These are phyloP conservation scores for Inosperma sp. DNA, from an alignment of 768 basidiomycete species.

Conservation along the genomic window DNA sequence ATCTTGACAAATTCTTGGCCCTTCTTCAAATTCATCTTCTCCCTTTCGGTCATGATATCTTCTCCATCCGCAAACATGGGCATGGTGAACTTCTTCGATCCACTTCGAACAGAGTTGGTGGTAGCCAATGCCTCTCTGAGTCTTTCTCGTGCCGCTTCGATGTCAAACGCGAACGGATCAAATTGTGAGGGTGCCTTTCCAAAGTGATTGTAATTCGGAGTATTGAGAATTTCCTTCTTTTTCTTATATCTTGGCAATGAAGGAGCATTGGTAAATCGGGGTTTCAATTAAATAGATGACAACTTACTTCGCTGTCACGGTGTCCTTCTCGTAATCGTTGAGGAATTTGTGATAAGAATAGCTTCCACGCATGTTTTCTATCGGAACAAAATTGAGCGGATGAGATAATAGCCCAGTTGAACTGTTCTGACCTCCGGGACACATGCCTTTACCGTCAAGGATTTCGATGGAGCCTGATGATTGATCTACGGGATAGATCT, in stretches of 20 bases:
- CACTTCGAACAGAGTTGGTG: slow-evolving; percentile 25
- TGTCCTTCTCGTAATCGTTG: slow-evolving; percentile 17
- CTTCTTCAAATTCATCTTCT: slow-evolving; percentile 14
- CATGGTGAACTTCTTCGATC: slow-evolving; percentile 24
- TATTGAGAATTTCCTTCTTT: slow-evolving; percentile 26
- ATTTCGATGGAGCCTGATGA: slow-evolving; percentile 27
- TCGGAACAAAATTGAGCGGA: neutral
- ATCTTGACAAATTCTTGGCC: slow-evolving; percentile 15
- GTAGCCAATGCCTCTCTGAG: slow-evolving; percentile 22
- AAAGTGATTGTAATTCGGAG: slow-evolving; percentile 27
- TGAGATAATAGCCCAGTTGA: neutral
- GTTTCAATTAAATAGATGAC: neutral
- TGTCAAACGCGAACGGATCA: slow-evolving; percentile 23
- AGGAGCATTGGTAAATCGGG: neutral
- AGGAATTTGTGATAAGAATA: slow-evolving; percentile 20
- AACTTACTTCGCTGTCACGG: slow-evolving; percentile 13
- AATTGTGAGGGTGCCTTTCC: slow-evolving; percentile 23
- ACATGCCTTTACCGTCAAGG: slow-evolving; percentile 23
- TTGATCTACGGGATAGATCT: slow-evolving; percentile 24
- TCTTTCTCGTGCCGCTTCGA: slow-evolving; percentile 19
- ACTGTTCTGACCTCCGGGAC: slow-evolving; percentile 21
- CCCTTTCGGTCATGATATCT: slow-evolving; percentile 4
- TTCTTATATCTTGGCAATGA: slow-evolving; percentile 18
- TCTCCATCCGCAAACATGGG: slow-evolving; percentile 16
- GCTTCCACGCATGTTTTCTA: slow-evolving; percentile 27